phyloP scores from a whole-genome alignment of 139 green algal genomes.

The Chlorella vulgaris region DNA sequence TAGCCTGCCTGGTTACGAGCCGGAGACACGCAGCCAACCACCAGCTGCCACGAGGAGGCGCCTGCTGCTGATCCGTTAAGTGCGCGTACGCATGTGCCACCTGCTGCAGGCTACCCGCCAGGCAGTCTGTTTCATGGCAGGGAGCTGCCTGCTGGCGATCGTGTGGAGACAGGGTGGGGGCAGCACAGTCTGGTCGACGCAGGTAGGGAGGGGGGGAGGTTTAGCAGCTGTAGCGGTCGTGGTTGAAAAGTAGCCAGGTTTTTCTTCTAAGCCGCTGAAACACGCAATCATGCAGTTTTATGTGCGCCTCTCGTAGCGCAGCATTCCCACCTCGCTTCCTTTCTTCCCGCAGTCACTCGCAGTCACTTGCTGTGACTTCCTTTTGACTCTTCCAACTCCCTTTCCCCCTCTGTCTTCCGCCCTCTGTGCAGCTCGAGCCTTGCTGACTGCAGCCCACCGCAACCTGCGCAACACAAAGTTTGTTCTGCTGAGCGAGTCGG shows the following conservation, averaged over 20 bases:
- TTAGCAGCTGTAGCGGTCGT: neutral
- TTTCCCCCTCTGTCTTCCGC: too few relatives aligned
- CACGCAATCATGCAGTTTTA: too few relatives aligned
- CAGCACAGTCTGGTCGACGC: constrained; percentile 29
- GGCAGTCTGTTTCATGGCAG: neutral
- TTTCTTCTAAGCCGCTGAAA: too few relatives aligned
- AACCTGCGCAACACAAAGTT: constrained; percentile 37
- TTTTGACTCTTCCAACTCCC: too few relatives aligned
- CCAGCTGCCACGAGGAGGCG: neutral
- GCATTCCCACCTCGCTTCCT: too few relatives aligned
- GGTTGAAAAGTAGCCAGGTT: too few relatives aligned
- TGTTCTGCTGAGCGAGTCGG: constrained; percentile 36
- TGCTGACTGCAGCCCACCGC: constrained; percentile 31
- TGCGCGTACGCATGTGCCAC: neutral
- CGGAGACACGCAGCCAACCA: too few relatives aligned
- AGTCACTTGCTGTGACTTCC: too few relatives aligned
- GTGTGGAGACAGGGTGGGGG: constrained; percentile 26
- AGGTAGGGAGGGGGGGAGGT: neutral
- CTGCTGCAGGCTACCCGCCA: neutral
- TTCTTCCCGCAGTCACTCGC: too few relatives aligned
- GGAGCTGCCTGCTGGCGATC: neutral
- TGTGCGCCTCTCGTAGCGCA: too few relatives aligned
- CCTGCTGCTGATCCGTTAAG: neutral
- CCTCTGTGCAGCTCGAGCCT: neutral
- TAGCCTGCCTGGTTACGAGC: too few relatives aligned